A percentile compares a stretch with the other conserved stretches of the same genome.
Evolutionary conservation across 495 filamentous ascomycete genomes (phyloP).

Genomic region (Umbilicaria muhlenbergii): DNA sequence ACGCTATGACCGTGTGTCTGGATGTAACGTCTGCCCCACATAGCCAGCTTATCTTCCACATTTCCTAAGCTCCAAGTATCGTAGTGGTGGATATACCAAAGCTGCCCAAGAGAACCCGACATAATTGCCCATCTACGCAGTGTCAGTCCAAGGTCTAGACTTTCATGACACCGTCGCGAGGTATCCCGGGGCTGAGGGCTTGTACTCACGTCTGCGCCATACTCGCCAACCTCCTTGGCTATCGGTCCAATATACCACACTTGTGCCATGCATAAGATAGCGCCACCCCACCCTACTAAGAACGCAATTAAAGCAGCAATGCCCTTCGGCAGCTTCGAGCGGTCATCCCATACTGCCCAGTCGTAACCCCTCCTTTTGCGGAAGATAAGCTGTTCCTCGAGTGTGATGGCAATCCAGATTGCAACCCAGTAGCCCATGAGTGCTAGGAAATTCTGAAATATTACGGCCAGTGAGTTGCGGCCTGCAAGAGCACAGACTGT

Average conservation of each 20-base stretch:
- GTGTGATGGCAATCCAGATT: slow-evolving; percentile 45
- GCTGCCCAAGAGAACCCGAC: slow-evolving; percentile 28
- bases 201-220: slow-evolving; percentile 38
- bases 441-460: slow-evolving; percentile 59
- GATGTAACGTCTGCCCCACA: too few species aligned
- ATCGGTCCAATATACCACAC: slow-evolving; percentile 53
- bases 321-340: slow-evolving; percentile 42
- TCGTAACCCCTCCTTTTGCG: slow-evolving; percentile 33
- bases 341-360: slow-evolving; percentile 46
- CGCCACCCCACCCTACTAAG: slow-evolving; percentile 53
- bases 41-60: slow-evolving; percentile 15
- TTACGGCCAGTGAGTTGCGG: slow-evolving; percentile 39
- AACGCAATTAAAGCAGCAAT: slow-evolving; percentile 47
- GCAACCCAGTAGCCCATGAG: slow-evolving; percentile 64
- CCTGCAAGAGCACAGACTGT: slow-evolving; percentile 50
- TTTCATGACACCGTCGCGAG: too few species aligned
- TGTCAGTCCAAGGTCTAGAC: neutral
- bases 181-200: too few species aligned
- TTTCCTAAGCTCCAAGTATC: slow-evolving; percentile 29
- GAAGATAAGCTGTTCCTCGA: slow-evolving; percentile 53
- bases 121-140: slow-evolving; percentile 26
- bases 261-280: slow-evolving; percentile 56
- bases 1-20: too few species aligned
- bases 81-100: slow-evolving; percentile 29
- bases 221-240: slow-evolving; percentile 35